Evolutionary conservation across 2,329 filamentous ascomycete species (phyloP).

Genomic region (Lachnum nothofagi): DNA sequence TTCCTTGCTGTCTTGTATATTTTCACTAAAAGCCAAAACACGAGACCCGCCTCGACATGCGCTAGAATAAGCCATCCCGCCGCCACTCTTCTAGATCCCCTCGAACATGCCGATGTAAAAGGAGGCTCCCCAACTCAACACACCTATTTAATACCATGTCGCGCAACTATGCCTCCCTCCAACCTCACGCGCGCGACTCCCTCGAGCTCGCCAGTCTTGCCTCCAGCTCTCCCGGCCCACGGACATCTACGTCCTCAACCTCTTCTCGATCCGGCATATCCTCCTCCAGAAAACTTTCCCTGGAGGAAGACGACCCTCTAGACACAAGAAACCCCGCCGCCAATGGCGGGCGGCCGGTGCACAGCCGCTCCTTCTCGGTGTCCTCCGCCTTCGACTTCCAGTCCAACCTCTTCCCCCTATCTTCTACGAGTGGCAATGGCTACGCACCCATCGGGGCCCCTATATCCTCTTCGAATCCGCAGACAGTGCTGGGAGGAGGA

Average conservation of each 20-base stretch:
- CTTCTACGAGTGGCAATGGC: constrained; percentile 67
- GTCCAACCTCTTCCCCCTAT: constrained; percentile 86
- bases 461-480: constrained; percentile 52
- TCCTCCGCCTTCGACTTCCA: constrained; percentile 94
- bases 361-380: constrained; percentile 74
- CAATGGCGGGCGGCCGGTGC: constrained; percentile 33
- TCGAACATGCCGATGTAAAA: constrained; percentile 8
- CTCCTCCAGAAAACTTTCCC: constrained; percentile 85
- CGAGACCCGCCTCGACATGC: background rate
- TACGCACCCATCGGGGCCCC: constrained; percentile 85
- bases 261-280: constrained; percentile 80
- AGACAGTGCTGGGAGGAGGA: constrained; percentile 60
- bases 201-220: constrained; percentile 94
- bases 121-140: background rate
- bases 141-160: constrained; percentile 24
- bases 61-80: constrained; percentile 1
- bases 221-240: constrained; percentile 66
- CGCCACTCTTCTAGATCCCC: background rate
- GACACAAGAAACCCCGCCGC: constrained; percentile 53
- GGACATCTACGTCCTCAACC: constrained; percentile 60
- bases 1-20: too few species aligned
- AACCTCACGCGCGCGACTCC: constrained; percentile 64
- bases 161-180: constrained; percentile 27
- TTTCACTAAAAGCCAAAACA: too few species aligned
- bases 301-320: constrained; percentile 80